Percentiles rank a stretch among this genome's conserved stretches.
phyloP scores from a whole-genome alignment of 805 yeast genomes.

The Myxozyma vanderwaltii region DNA sequence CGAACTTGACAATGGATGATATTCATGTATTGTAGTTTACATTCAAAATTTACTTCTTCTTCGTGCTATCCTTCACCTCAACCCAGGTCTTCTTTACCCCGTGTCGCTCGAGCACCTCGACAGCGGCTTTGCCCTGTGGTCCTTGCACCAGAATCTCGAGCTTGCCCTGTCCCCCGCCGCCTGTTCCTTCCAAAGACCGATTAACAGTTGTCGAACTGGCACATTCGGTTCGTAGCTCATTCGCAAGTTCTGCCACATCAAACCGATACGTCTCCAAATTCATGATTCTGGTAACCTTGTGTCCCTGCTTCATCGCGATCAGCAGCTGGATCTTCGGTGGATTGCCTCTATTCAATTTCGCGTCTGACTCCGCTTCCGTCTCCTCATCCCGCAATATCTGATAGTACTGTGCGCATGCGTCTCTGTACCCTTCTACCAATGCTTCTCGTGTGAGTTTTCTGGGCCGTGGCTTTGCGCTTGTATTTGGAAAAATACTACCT shows the following conservation, averaged over 20 bases:
- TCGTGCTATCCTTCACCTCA: constrained; percentile 52
- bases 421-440: constrained; percentile 47
- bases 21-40: too few relatives aligned
- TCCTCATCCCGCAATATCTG: constrained; percentile 52
- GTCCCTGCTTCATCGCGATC: constrained; percentile 77
- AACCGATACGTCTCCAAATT: constrained; percentile 70
- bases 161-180: constrained; percentile 53
- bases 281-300: constrained; percentile 75
- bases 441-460: constrained; percentile 43
- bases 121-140: constrained; percentile 67
- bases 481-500: background rate
- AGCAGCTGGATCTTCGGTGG: constrained; percentile 67
- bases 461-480: constrained; percentile 32
- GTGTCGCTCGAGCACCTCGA: constrained; percentile 57
- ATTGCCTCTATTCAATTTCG: constrained; percentile 58
- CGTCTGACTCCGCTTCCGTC: constrained; percentile 25
- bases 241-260: constrained; percentile 65
- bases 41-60: constrained; percentile 15
- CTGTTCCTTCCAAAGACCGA: constrained; percentile 36
- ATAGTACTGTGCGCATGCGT: constrained; percentile 49
- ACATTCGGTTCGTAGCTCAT: constrained; percentile 72
- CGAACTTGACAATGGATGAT: too few relatives aligned
- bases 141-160: constrained; percentile 88
- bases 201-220: constrained; percentile 80
- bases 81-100: constrained; percentile 73